Conservation (phyloP, 2,329 filamentous ascomycete species). For the Colletotrichum sansevieriae region DNA sequence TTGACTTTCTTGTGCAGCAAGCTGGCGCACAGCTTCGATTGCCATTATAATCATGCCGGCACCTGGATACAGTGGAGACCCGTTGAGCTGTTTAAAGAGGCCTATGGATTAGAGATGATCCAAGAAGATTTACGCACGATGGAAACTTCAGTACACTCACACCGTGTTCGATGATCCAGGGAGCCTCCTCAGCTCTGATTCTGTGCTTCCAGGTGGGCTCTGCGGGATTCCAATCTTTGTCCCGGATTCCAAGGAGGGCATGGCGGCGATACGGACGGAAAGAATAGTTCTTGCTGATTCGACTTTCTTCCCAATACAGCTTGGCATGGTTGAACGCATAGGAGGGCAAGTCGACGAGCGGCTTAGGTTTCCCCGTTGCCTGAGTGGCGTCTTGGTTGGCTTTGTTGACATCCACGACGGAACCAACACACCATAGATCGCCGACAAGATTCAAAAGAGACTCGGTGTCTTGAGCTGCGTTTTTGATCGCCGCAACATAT, state of each 20-base stretch:
- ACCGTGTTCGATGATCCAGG: conserved; percentile 53
- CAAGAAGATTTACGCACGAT: conserved; percentile 45
- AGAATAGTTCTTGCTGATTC: conserved; percentile 57
- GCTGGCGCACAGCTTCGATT: conserved; percentile 59
- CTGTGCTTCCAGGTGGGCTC: conserved; percentile 64
- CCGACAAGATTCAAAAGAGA: conserved; percentile 17
- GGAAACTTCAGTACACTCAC: too few relatives aligned
- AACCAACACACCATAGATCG: conserved; percentile 1
- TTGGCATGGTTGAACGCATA: conserved; percentile 68
- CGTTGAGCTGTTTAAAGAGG: conserved; percentile 45
- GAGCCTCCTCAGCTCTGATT: conserved; percentile 61
- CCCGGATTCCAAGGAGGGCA: conserved; percentile 63
- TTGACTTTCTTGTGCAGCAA: conserved; percentile 29
- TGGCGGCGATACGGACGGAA: conserved; percentile 60
- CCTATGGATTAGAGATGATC: conserved; percentile 56
- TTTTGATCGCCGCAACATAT: not conserved
- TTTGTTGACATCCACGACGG: not conserved
- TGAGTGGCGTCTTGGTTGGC: conserved; percentile 1
- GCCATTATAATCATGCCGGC: conserved; percentile 64
- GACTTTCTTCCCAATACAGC: conserved; percentile 66
- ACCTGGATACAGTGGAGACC: conserved; percentile 63
- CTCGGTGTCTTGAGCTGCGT: not conserved
- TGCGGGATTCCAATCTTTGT: conserved; percentile 57
- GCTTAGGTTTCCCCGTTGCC: not conserved
- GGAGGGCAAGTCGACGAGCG: conserved; percentile 61